Evolutionary conservation across 805 yeast species (phyloP), one percentile per base, ranked within the genome.

Genomic region (Yarrowia bubula): DNA sequence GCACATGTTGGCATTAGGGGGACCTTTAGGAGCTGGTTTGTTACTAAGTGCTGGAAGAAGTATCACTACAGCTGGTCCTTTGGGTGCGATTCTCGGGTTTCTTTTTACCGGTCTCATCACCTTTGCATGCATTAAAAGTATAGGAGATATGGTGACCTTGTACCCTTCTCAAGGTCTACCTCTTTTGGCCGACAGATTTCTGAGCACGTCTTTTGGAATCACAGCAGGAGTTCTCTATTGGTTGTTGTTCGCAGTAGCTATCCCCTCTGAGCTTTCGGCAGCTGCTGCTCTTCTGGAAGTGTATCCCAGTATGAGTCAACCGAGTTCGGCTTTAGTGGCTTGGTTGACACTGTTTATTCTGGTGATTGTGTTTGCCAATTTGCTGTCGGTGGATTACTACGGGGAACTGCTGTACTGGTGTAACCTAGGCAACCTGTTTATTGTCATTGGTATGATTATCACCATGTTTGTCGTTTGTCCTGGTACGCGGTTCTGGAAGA

Each of bases 251-350:
- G 81, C 88, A 14, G 76, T 88, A 57, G 90, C 91, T 0, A 76
- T 89, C 67, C 92, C 96, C 0, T 84, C 92, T 0, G 96, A 90
- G 71, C 81, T 90, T 3, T 88, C 90, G 11, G 96, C 96, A 0
- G 88, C 90, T 17, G 84, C 90, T 0, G 86, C 90, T 35, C 83
- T 90, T 86, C 75, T 90, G 48, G 82, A 88, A 50, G 90, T 85
- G 71, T 91, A 85, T 72, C 81, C 85, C 1, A 72, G 79, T 44
- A 75, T 88, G 47, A 71, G 83, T n/a, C 77, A 86, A 9, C 82
- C 86, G 0, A 78, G 80, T 8, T 76, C 78, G 3, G 75, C 81
- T 10, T 80, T 85, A 0, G 89, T 91, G 3, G 91, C 88, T 14
- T 90, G 91, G 77, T 81, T 89, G 1, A 75, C 90, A 0, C 78